Conservation (phyloP, 1,284 basidiomycete genomes). For the Boletus sp. region DNA sequence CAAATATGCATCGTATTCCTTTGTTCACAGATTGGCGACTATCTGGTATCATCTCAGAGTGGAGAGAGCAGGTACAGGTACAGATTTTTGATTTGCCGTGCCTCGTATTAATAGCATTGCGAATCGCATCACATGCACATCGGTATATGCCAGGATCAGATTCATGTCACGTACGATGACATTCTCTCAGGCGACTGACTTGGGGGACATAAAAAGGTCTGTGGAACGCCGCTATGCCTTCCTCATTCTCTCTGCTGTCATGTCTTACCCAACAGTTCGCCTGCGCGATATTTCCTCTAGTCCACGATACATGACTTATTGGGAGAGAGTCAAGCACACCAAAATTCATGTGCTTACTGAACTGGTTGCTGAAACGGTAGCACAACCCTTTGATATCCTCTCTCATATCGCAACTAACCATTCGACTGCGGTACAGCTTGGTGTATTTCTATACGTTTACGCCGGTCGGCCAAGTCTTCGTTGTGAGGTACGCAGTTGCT, state of each 20-base stretch:
- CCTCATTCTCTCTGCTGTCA: slow-evolving; percentile 4
- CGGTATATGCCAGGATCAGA: background rate
- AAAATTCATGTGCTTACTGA: slow-evolving; percentile 52
- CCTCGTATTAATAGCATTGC: background rate
- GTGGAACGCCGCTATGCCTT: background rate
- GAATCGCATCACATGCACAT: slow-evolving; percentile 4
- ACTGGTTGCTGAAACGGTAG: slow-evolving; percentile 57
- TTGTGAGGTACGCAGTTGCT: background rate
- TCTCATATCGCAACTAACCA: slow-evolving; percentile 20
- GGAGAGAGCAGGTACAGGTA: slow-evolving; percentile 1
- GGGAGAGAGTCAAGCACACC: slow-evolving; percentile 53
- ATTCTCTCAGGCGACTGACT: slow-evolving; percentile 2
- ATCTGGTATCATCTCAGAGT: background rate
- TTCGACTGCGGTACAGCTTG: slow-evolving; percentile 34
- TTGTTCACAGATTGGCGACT: background rate
- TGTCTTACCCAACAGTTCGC: slow-evolving; percentile 32
- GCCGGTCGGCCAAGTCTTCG: slow-evolving; percentile 37
- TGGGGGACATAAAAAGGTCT: slow-evolving; percentile 16
- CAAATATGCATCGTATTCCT: background rate
- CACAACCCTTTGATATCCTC: slow-evolving; percentile 12
- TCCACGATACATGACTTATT: slow-evolving; percentile 39
- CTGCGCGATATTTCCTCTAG: slow-evolving; percentile 41
- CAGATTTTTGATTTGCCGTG: slow-evolving; percentile 1
- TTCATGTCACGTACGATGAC: slow-evolving; percentile 1
- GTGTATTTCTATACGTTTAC: slow-evolving; percentile 53